phyloP scores from a whole-genome alignment of 140 eudicot species.

The Anethum foeniculum region DNA sequence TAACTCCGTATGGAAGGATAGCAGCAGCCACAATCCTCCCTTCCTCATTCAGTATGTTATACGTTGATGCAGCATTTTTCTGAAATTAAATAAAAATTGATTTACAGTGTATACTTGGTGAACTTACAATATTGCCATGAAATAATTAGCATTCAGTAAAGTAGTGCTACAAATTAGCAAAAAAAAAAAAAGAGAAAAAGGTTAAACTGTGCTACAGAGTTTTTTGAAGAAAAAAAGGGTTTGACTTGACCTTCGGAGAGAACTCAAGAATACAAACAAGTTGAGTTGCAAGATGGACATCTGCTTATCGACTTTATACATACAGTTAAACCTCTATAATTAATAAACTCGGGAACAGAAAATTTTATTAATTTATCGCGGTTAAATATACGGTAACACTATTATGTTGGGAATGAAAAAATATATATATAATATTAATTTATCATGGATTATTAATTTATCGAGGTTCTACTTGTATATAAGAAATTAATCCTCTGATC shows the following conservation, averaged over 20 bases:
- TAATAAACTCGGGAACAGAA: too few species aligned
- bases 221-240: too few species aligned
- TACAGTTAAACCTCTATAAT: too few species aligned
- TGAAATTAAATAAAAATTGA: slow-evolving; percentile 17
- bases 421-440: too few species aligned
- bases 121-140: background rate
- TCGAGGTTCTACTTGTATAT: background rate
- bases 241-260: background rate
- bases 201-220: too few species aligned
- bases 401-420: too few species aligned
- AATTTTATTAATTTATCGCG: too few species aligned
- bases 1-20: slow-evolving; percentile 73
- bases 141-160: background rate
- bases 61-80: slow-evolving; percentile 95
- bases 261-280: too few species aligned
- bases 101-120: background rate
- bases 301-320: background rate
- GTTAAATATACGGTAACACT: too few species aligned
- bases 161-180: background rate
- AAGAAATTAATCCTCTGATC: background rate
- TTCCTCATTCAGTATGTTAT: slow-evolving; percentile 91
- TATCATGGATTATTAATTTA: too few species aligned
- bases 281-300: background rate
- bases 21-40: slow-evolving; percentile 98
- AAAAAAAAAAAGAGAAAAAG: background rate